Evolutionary conservation across 2,329 filamentous ascomycete genomes (phyloP).

Genomic region (Corinectria fuckeliana): DNA sequence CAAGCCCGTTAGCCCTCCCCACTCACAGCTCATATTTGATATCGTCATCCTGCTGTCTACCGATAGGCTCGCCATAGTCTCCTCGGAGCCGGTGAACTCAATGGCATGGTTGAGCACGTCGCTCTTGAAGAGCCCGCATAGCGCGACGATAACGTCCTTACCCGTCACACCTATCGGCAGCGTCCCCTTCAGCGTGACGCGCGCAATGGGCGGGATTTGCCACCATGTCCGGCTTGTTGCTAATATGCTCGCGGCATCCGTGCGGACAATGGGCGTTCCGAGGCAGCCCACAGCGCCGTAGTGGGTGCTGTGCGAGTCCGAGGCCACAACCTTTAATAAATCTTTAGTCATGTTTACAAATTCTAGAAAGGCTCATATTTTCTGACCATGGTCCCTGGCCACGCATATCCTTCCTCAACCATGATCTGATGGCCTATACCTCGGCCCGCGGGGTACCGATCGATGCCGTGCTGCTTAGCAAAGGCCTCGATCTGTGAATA

Average conservation of each 20-base stretch:
- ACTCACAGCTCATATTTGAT: conserved; percentile 83
- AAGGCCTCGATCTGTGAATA: conserved; percentile 84
- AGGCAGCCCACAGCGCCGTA: conserved; percentile 63
- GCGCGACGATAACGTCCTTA: conserved; percentile 91
- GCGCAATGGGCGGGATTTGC: conserved; percentile 84
- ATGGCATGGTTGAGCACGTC: conserved; percentile 92
- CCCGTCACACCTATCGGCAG: conserved; percentile 83
- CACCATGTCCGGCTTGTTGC: conserved; percentile 85
- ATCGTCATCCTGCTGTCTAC: conserved; percentile 79
- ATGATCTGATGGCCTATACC: conserved; percentile 94
- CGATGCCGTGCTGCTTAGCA: conserved; percentile 76
- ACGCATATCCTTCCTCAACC: conserved; percentile 76
- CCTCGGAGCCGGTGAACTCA: conserved; percentile 82
- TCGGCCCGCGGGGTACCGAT: conserved; percentile 77
- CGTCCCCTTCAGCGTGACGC: conserved; percentile 77
- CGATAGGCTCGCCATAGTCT: conserved; percentile 75
- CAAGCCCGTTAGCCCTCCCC: conserved; percentile 68
- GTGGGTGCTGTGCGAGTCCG: conserved; percentile 79
- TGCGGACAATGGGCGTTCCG: conserved; percentile 80
- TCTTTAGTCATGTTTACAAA: too few species aligned
- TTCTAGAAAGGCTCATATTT: conserved; percentile 40
- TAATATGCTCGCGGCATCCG: conserved; percentile 87
- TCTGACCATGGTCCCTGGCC: conserved; percentile 84
- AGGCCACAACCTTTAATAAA: conserved; percentile 67
- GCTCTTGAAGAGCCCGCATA: conserved; percentile 86